Conservation (phyloP, 495 filamentous ascomycete genomes). For the Neurospora pannonica region DNA sequence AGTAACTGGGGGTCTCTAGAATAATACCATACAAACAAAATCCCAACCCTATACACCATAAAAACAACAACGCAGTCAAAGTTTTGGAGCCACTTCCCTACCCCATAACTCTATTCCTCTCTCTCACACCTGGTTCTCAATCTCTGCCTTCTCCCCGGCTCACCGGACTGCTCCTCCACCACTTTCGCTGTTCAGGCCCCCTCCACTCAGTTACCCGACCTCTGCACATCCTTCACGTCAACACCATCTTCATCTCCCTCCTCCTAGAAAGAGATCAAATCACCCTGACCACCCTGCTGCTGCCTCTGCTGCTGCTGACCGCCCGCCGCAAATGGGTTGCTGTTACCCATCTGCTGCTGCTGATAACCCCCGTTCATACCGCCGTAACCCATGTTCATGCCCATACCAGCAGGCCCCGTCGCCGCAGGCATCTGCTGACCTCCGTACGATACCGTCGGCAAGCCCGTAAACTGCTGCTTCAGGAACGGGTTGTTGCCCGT, state of each 20-base stretch:
- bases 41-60: not conserved
- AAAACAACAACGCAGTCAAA: not conserved
- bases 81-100: not conserved
- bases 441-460: constrained; percentile 52
- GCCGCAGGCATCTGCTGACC: constrained; percentile 59
- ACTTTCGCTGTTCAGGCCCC: not conserved
- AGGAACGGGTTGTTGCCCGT: constrained; percentile 93
- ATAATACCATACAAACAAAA: constrained; percentile 8
- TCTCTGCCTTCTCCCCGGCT: not conserved
- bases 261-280: constrained; percentile 82
- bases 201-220: not conserved
- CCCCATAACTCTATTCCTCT: not conserved
- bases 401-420: constrained; percentile 59
- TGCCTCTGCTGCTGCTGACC: constrained; percentile 57
- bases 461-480: constrained; percentile 66
- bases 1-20: constrained; percentile 1
- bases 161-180: not conserved
- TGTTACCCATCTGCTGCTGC: constrained; percentile 26
- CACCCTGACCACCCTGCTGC: constrained; percentile 47
- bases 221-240: not conserved
- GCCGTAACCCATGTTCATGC: not conserved
- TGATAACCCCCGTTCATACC: not conserved
- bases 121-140: not conserved
- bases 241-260: not conserved
- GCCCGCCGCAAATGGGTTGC: constrained; percentile 65